Evolutionary conservation across 139 green algal genomes (phyloP), one percentile per base, ranked within the genome.

Genomic region (Chlorella ohadii): DNA sequence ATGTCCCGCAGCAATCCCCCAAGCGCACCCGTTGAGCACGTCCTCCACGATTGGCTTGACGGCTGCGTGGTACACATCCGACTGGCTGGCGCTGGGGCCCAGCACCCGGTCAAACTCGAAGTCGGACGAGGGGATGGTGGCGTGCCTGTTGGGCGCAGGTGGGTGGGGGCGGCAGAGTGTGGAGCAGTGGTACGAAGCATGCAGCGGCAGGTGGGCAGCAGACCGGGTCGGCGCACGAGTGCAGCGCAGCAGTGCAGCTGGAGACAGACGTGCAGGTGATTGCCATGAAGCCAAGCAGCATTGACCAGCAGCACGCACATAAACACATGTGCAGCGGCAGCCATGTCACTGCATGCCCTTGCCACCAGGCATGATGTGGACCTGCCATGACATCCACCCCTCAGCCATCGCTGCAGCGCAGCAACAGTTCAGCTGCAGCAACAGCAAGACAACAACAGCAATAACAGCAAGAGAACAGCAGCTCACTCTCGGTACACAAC

Each of bases 11-110:
- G n/a, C n/a, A n/a, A n/a, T n/a, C 6, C 28, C 39, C 6, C 2
- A 11, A 15, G 1, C 78, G 3, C 78, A 84, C 59, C 94, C 94
- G 0, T 90, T 85, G 56, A 98, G 67, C 59, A 97, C 92, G 76
- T 96, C 93, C 47, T 93, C 90, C 23, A 96, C 91, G 2, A 94
- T 80, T 0, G 91, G 87, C 74, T 85, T 85, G 5, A 93, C 93
- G 0, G 88, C 92, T 5, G 84, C 79, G 11, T 91, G 70, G 72
- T 96, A 96, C 33, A 97, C 93, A 61, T 97, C 94, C 4, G 86
- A 85, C 64, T 97, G 94, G 39, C 82, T 88, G 39, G 91, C 78
- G 3, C 57, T n/a, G 6, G 91, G 83, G 11, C 41, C 56, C 80
- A 97, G 85, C 19, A 96, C 87, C 56, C 83, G 34, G 82, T 93